These are phyloP conservation scores for Thielaviopsis ethacetica DNA, from an alignment of 2,329 filamentous ascomycete species.

Conservation along the genomic window DNA sequence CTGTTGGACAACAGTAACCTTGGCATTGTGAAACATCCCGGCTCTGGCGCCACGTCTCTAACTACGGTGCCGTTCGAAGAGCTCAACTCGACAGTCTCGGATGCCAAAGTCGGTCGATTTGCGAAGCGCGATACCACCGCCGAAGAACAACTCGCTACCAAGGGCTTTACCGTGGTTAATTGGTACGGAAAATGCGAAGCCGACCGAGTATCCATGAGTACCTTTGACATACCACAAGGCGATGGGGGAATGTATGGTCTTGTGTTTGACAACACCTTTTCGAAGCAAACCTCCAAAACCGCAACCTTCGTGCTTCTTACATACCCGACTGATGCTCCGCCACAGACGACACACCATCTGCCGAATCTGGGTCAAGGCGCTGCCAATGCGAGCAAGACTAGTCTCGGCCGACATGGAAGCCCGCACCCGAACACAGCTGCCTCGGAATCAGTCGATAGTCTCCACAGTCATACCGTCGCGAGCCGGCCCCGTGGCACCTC, in stretches of 20 bases:
- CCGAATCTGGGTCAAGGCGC: constrained; percentile 31
- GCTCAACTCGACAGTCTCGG: constrained; percentile 25
- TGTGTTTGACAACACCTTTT: constrained; percentile 98
- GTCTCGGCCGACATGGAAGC: constrained; percentile 32
- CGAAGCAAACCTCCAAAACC: constrained; percentile 85
- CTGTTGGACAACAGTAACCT: constrained; percentile 50
- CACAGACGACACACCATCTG: constrained; percentile 56
- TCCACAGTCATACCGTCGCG: constrained; percentile 33
- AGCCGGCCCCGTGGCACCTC: constrained; percentile 28
- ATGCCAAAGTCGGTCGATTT: constrained; percentile 31
- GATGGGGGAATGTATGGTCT: constrained; percentile 89
- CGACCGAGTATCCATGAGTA: constrained; percentile 85
- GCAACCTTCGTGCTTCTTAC: constrained; percentile 89
- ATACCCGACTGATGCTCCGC: constrained; percentile 69
- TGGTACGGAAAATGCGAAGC: constrained; percentile 96
- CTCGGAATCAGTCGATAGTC: constrained; percentile 43
- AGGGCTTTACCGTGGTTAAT: constrained; percentile 54
- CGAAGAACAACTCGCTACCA: constrained; percentile 44
- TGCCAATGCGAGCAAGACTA: constrained; percentile 29
- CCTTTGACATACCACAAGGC: constrained; percentile 56
- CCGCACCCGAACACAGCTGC: constrained; percentile 28
- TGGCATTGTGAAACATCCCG: constrained; percentile 93
- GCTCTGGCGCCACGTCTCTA: constrained; percentile 41
- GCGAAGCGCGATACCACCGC: constrained; percentile 43
- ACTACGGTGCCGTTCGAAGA: constrained; percentile 28